Evolutionary conservation across 371 early-diverging fungal species (phyloP).

Genomic region (Batkoa obscura): DNA sequence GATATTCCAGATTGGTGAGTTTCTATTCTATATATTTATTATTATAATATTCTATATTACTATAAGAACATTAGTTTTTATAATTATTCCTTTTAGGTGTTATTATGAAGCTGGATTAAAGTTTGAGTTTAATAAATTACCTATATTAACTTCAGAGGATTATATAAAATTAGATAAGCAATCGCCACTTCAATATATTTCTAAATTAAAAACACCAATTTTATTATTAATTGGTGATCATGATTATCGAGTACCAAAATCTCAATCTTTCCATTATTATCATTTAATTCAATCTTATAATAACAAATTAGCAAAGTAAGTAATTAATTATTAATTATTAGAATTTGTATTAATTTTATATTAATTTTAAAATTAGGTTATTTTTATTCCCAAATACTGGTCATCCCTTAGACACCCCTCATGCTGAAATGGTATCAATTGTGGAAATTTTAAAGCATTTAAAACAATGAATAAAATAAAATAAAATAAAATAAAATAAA

Average conservation of each 20-base stretch:
- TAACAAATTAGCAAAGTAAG: constrained; percentile 7
- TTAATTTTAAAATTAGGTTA: not conserved
- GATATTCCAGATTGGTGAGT: constrained; percentile 53
- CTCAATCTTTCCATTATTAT: constrained; percentile 25
- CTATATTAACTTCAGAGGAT: constrained; percentile 20
- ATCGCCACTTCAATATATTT: constrained; percentile 30
- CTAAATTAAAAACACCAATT: constrained; percentile 31
- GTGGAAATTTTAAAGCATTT: too few relatives aligned
- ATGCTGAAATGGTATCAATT: too few relatives aligned
- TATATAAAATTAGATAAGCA: constrained; percentile 25
- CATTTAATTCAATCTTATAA: constrained; percentile 13
- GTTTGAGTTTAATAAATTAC: constrained; percentile 17
- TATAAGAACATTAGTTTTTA: too few relatives aligned
- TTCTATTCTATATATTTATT: constrained; percentile 7
- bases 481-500: too few relatives aligned
- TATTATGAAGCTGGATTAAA: constrained; percentile 28
- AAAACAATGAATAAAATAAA: too few relatives aligned
- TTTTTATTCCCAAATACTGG: not conserved
- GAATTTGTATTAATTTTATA: too few relatives aligned
- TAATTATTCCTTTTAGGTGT: constrained; percentile 6
- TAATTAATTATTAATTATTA: not conserved
- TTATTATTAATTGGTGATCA: constrained; percentile 35
- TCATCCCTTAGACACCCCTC: not conserved
- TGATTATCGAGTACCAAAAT: constrained; percentile 49
- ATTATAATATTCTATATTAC: too few relatives aligned